A percentile compares a stretch with the other conserved stretches of the same genome.
Evolutionary conservation across 2,329 filamentous ascomycete species (phyloP).

Genomic region (Chaetomiaceae sp.): DNA sequence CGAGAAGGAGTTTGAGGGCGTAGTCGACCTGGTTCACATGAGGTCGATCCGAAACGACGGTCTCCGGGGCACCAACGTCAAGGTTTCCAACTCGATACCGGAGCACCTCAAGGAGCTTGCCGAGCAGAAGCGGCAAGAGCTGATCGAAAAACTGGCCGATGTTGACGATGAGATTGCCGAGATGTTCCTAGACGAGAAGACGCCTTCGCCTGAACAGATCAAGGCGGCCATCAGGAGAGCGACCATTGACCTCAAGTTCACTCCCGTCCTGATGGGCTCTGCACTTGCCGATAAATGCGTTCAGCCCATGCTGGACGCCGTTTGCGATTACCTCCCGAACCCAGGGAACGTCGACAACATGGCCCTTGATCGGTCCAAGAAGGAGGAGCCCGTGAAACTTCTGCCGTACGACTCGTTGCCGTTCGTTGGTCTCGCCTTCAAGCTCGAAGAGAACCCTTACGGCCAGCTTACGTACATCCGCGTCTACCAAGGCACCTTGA

Average conservation of each 20-base stretch:
- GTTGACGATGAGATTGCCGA: conserved; percentile 98
- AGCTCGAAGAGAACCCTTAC: conserved; percentile 98
- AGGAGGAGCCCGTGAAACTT: conserved; percentile 77
- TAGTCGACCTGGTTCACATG: conserved; percentile 90
- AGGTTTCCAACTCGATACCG: conserved; percentile 75
- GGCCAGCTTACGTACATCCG: conserved; percentile 97
- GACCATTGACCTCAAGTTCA: conserved; percentile 86
- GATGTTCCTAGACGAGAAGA: conserved; percentile 82
- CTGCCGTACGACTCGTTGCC: conserved; percentile 90
- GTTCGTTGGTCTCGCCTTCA: conserved; percentile 95
- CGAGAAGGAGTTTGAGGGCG: conserved; percentile 87
- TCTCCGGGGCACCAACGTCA: conserved; percentile 69
- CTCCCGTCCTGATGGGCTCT: conserved; percentile 93
- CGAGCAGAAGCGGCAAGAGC: conserved; percentile 73
- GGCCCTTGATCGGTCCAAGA: conserved; percentile 76
- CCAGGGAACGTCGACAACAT: conserved; percentile 84
- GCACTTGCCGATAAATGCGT: conserved; percentile 91
- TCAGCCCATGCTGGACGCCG: conserved; percentile 91
- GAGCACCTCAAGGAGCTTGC: conserved; percentile 71
- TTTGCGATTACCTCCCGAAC: conserved; percentile 93
- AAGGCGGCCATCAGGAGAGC: conserved; percentile 87
- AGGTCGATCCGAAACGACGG: conserved; percentile 92
- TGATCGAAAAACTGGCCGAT: conserved; percentile 94
- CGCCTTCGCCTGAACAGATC: conserved; percentile 76
- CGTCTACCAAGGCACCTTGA: conserved; percentile 90